Conservation (phyloP, 768 basidiomycete genomes). For the Trametes coccinea region DNA sequence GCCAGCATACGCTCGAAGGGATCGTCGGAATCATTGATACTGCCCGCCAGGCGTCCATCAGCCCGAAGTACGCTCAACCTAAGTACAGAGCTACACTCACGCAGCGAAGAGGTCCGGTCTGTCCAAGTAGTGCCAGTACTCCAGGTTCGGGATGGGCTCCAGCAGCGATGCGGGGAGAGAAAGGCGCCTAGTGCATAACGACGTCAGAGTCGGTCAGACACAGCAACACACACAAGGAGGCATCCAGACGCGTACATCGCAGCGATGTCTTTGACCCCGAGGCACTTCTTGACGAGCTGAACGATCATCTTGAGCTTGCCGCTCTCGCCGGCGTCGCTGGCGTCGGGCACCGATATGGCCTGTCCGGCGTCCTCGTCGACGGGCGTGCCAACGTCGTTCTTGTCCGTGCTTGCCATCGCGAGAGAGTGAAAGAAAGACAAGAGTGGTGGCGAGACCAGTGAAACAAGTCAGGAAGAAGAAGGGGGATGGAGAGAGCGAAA, state of each 20-base stretch:
- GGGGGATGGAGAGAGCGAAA: neutral
- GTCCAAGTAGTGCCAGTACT: slow-evolving; percentile 95
- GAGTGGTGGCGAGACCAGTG: neutral
- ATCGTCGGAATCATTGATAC: slow-evolving; percentile 90
- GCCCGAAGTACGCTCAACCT: neutral
- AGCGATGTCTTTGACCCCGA: slow-evolving; percentile 95
- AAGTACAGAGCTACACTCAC: slow-evolving; percentile 48
- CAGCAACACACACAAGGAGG: neutral
- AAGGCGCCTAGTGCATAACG: slow-evolving; percentile 60
- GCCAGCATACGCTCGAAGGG: slow-evolving; percentile 97
- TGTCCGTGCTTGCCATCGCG: slow-evolving; percentile 14
- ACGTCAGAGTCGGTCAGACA: slow-evolving; percentile 3
- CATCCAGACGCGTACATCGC: slow-evolving; percentile 65
- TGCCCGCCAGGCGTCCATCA: slow-evolving; percentile 32
- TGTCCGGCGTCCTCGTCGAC: slow-evolving; percentile 38
- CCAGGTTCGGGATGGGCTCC: slow-evolving; percentile 93
- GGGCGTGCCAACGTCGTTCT: slow-evolving; percentile 14
- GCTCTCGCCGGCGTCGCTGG: slow-evolving; percentile 75
- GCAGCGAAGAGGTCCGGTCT: slow-evolving; percentile 89
- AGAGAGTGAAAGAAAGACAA: neutral
- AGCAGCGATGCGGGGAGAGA: slow-evolving; percentile 91
- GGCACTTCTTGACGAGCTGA: slow-evolving; percentile 84
- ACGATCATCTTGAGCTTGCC: slow-evolving; percentile 94
- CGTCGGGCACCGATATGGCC: slow-evolving; percentile 69
- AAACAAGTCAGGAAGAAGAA: neutral